Base-by-base conservation (phyloP, 176 grass and related monocot species). In the Metroxylon sagu region DNA sequence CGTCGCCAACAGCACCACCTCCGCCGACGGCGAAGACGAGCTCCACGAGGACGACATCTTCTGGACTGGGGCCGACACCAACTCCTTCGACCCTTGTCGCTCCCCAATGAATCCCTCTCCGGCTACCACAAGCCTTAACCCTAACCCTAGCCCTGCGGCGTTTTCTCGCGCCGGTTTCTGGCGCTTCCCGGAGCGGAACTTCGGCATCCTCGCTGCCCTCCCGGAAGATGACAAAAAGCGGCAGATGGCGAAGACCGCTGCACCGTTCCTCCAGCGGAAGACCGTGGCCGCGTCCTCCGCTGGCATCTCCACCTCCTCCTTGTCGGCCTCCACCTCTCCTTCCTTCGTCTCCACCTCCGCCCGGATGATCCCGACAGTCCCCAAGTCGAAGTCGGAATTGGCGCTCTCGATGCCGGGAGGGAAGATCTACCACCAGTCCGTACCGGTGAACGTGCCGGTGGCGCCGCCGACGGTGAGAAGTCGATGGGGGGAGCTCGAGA, bases 1-100 rank as follows among this genome's bases (percentile, higher is more conserved):
- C 5, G 25, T 17, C 56, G 57, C 23, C 39, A 18, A 16, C 29
- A 63, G 50, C n/a, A 49, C 25, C 0, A 53, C 59, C 49, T 65
- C 30, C 57, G 62, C 43, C 23, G 58, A 43, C 50, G 55, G 31
- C 17, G 66, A 66, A 35, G 66, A 35, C 39, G 74, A 65, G 65
- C 10, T 79, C 30, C 66, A 62, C 82, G 79, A 79, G 25, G 72
- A 66, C 57, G 4, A 61, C 48, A 43, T 43, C 35, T 43, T 43
- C 35, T 43, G 35, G 35, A 43, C 35, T 2, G 35, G 1, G 8
- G 35, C 35, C 35, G 35, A 43, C 6, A 23, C 6, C 31, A 6
- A 7, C 8, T 43, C 8, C 35, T 43, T 2, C 10, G 35, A 43
- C 35, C 35, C 10, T 10, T 12, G 5, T 1, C 10, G 35, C 35